Evolutionary conservation across 169 alveolate species (phyloP), one percentile per base, ranked within the genome.

Genomic region (Eimeria praecox): DNA sequence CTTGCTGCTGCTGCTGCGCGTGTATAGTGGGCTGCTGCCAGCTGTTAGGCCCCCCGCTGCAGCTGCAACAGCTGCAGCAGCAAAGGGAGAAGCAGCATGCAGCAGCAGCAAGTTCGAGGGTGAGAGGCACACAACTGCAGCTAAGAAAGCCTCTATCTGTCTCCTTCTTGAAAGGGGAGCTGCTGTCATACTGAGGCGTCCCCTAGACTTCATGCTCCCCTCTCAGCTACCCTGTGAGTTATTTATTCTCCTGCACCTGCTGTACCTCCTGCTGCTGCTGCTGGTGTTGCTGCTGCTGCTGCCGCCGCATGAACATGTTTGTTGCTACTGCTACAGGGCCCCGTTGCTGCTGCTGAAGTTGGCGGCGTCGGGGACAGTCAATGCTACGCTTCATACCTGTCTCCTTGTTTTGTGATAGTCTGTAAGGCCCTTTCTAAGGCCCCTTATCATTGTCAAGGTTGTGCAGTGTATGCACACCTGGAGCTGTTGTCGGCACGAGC

Each of bases 1-100:
- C 38, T 27, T 85, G 92, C 92, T 85, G 77, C 77, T 85, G 77
- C 92, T 85, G 78, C 77, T 85, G 92, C 92, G 64, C 42, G 92
- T 85, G 77, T 85, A 54, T 40, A 56, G 92, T 22, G 54, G 92
- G 78, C 92, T 85, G 59, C 59, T 56, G 35, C 9, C 73, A 10
- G 77, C 56, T 38, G 44, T 9, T 1, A n/a, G 80, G 9, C 33
- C 54, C 0, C 78, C 78, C 52, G 27, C 78, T 8, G 80, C 92
- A 38, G 92, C 80, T 46, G 59, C 73, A 38, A 0, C 86, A 35
- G 83, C 83, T 3, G 49, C 54, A 80, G 90, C 69, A 80, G 73
- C 42, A 40, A 62, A 10, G 66, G 78, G 77, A 85, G 78, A 0
- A 85, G 78, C 59, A 3, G 46, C 46, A 69, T 33, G 87, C 87